These are phyloP conservation scores for Garcia nutans DNA, from an alignment of 345 rosid genomes.

Conservation along the genomic window DNA sequence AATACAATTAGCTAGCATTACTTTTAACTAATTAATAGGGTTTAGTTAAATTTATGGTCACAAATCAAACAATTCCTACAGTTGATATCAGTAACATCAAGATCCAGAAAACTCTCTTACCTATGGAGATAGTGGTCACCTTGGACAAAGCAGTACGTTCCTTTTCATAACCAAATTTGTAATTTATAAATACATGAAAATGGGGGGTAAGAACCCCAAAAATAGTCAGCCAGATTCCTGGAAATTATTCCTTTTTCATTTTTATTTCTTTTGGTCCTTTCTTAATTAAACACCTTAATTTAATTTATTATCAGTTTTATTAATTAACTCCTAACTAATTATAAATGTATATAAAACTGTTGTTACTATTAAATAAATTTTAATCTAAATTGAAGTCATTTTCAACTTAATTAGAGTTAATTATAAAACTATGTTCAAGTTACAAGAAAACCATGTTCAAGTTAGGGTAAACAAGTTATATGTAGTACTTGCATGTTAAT, in stretches of 20 bases:
- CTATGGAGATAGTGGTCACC: conserved; percentile 1
- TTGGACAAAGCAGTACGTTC: conserved; percentile 22
- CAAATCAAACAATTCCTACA: conserved; percentile 10
- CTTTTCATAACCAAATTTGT: conserved; percentile 19
- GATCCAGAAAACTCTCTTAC: conserved; percentile 15
- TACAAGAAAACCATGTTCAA: neutral
- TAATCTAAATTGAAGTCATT: no score
- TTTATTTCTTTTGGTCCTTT: neutral
- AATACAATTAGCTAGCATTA: no score
- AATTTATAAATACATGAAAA: neutral
- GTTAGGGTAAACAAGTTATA: neutral
- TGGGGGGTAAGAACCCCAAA: neutral
- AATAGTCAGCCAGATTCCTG: neutral
- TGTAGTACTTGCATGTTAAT: no score
- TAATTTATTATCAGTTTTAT: no score
- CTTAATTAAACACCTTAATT: no score
- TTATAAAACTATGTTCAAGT: neutral
- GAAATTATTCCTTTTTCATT: neutral
- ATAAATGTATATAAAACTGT: no score
- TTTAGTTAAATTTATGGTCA: neutral
- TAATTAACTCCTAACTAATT: no score
- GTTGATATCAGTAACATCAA: conserved; percentile 17
- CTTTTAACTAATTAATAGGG: conserved; percentile 2
- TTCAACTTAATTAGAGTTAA: no score
- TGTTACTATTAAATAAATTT: no score